Evolutionary conservation across 1,139 yeast genomes (phyloP), one percentile per base, ranked within the genome.

Genomic region (Candida albicans): DNA sequence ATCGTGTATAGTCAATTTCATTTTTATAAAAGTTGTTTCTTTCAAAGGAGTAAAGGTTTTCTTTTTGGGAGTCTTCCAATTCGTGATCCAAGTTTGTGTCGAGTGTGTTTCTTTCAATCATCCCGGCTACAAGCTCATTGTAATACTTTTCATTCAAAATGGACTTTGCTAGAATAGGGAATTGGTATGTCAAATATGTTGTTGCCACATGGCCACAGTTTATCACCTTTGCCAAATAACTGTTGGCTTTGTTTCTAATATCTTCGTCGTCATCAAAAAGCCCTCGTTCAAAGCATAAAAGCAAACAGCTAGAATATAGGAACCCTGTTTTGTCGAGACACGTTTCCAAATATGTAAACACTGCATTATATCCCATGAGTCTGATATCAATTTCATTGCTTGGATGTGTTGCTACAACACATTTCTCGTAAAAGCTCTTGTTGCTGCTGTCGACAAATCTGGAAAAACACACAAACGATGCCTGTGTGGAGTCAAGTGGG

Each of bases 181-280:
- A 48, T 12, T 27, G 18, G n/a, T 39, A 38, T 10, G 35, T 13
- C 15, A 51, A 18, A 24, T 42, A 43, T 8, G 47, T 40, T 18
- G 45, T 44, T 7, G 37, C 38, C 12, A 39, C 37, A 12, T 55
- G 52, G 6, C 51, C 45, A 2, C 58, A 45, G 0, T 48, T 50
- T 24, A 69, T 51, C 10, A 56, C 47, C 14, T 40, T n/a, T 2
- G 67, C 59, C 11, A 76, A 49, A 43, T 61, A 63, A 2, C 50
- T 35, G 0, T 81, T 62, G 0, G 80, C 70, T 2, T 55, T 25
- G 1, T 52, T 49, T 52, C 86, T 63, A 10, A 81, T 65, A 8
- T 65, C 74, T 8, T 68, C 73, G 50, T 83, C 87, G 54, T 85
- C 93, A 58, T 86, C 95, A 41, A 71, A 67, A 8, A 48, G 28